A percentile compares a stretch with the other conserved stretches of the same genome.
Conservation (phyloP, 2,329 filamentous ascomycete genomes). For the Alternaria ethzedia region DNA sequence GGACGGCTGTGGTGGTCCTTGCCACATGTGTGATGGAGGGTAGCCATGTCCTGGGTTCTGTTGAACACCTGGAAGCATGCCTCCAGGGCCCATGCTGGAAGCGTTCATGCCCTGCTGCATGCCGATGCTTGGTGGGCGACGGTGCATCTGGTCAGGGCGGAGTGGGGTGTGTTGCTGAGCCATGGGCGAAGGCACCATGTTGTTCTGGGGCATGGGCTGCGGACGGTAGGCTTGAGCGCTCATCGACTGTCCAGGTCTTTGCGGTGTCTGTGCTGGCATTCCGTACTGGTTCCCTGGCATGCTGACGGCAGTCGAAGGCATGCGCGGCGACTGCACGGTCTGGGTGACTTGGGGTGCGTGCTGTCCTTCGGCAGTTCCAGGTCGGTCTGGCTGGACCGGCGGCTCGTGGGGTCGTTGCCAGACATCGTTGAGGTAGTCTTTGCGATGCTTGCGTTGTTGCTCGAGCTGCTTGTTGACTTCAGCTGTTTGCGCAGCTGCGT, state of each 20-base stretch:
- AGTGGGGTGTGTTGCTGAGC: slow-evolving; percentile 70
- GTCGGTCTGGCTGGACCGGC: slow-evolving; percentile 60
- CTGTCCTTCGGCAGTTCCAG: slow-evolving; percentile 48
- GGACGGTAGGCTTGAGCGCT: slow-evolving; percentile 71
- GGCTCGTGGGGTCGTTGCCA: slow-evolving; percentile 87
- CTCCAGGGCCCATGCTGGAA: slow-evolving; percentile 43
- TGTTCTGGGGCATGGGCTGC: slow-evolving; percentile 72
- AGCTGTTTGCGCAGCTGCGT: slow-evolving; percentile 85
- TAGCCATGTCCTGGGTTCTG: slow-evolving; percentile 54
- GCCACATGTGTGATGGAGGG: slow-evolving; percentile 57
- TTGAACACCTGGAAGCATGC: slow-evolving; percentile 50
- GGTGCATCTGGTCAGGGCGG: slow-evolving; percentile 68
- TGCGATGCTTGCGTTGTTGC: slow-evolving; percentile 78
- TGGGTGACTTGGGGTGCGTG: slow-evolving; percentile 51
- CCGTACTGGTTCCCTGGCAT: slow-evolving; percentile 63
- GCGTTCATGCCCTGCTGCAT: slow-evolving; percentile 18
- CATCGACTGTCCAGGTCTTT: slow-evolving; percentile 69
- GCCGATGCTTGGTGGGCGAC: slow-evolving; percentile 65
- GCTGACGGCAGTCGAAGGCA: slow-evolving; percentile 65
- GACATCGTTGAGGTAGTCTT: slow-evolving; percentile 78
- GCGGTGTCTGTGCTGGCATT: slow-evolving; percentile 62
- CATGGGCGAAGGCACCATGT: slow-evolving; percentile 75
- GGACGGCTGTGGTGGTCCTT: slow-evolving; percentile 56
- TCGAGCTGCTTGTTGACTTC: slow-evolving; percentile 89
- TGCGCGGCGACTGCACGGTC: slow-evolving; percentile 56